phyloP scores from a whole-genome alignment of 1,284 basidiomycete species.

The Xerocomus nothofagi region DNA sequence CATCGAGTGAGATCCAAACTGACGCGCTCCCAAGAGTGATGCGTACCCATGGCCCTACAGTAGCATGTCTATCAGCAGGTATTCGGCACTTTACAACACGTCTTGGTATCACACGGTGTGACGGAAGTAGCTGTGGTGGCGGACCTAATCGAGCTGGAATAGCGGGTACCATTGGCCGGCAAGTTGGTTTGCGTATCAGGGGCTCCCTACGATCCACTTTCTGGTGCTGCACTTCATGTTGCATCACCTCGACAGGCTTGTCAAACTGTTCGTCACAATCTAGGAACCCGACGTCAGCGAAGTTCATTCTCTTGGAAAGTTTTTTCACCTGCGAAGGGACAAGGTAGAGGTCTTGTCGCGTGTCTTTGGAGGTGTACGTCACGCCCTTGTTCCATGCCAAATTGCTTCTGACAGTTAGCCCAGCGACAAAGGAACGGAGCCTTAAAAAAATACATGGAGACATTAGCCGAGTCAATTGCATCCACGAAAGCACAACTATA shows the following conservation, averaged over 20 bases:
- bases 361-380: conserved; percentile 27
- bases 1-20: conserved; percentile 6
- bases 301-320: background rate
- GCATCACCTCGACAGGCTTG: conserved; percentile 32
- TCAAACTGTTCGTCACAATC: conserved; percentile 29
- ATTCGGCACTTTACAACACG: conserved; percentile 44
- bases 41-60: conserved; percentile 55
- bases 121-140: conserved; percentile 43
- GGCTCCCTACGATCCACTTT: conserved; percentile 39
- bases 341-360: conserved; percentile 30
- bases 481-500: conserved; percentile 20
- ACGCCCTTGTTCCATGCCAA: conserved; percentile 19
- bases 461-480: background rate
- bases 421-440: conserved; percentile 27
- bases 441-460: conserved; percentile 9
- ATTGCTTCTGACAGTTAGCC: conserved; percentile 22
- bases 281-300: conserved; percentile 12
- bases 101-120: conserved; percentile 48
- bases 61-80: conserved; percentile 47
- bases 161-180: conserved; percentile 36
- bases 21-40: background rate
- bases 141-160: conserved; percentile 34
- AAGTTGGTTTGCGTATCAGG: conserved; percentile 37
- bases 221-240: conserved; percentile 28
- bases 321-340: conserved; percentile 31